Evolutionary conservation across 2,329 filamentous ascomycete species (phyloP).

Genomic region (Pyricularia pennisetigena): DNA sequence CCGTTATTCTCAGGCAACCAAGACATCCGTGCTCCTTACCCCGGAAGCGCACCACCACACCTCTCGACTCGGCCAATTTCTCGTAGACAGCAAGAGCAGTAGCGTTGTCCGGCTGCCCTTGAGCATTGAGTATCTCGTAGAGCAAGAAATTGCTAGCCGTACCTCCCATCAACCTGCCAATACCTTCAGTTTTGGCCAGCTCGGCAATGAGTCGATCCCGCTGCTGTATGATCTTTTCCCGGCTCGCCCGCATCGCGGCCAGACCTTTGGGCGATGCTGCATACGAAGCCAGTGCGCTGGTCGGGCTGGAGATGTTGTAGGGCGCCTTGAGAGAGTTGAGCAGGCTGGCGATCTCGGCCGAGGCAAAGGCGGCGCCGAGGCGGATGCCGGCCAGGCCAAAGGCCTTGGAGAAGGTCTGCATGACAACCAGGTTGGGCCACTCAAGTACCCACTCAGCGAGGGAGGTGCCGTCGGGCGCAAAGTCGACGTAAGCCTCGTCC

Average conservation of each 20-base stretch:
- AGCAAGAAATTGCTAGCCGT: conserved; percentile 80
- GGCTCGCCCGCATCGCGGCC: conserved; percentile 61
- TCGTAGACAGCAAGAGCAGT: conserved; percentile 76
- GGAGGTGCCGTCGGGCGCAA: conserved; percentile 64
- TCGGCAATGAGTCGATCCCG: conserved; percentile 65
- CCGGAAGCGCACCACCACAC: conserved; percentile 87
- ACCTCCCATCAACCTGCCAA: conserved; percentile 76
- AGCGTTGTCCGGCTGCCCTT: conserved; percentile 68
- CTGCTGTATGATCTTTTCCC: conserved; percentile 62
- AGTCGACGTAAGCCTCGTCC: conserved; percentile 95
- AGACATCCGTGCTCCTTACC: conserved; percentile 86
- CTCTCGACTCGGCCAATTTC: conserved; percentile 70
- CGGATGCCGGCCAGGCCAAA: conserved; percentile 93
- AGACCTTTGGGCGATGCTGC: conserved; percentile 62
- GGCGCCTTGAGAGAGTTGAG: conserved; percentile 92
- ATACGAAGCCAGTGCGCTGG: conserved; percentile 66
- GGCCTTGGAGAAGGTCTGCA: conserved; percentile 97
- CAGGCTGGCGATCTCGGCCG: conserved; percentile 62
- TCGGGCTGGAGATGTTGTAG: conserved; percentile 89
- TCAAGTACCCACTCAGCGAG: conserved; percentile 87
- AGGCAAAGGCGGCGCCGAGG: conserved; percentile 76
- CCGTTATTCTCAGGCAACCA: conserved; percentile 82
- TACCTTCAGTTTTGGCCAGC: conserved; percentile 63
- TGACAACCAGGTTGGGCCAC: conserved; percentile 91
- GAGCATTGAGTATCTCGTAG: conserved; percentile 70